phyloP scores from a whole-genome alignment of 306 rosid species.

The Lagenaria siceraria region DNA sequence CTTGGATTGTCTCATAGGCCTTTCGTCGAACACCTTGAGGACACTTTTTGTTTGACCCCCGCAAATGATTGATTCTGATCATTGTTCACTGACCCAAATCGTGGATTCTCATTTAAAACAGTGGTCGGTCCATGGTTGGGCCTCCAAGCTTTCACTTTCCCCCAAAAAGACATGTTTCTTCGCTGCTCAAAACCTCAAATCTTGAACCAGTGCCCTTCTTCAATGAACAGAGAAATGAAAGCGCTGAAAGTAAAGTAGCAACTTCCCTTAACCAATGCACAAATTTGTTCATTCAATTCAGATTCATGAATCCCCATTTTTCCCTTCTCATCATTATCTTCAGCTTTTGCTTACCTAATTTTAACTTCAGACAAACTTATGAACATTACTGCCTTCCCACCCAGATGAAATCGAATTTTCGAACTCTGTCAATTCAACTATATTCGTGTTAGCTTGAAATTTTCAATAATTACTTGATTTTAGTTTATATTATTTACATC shows the following conservation, averaged over 20 bases:
- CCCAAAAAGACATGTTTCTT: slow-evolving; percentile 11
- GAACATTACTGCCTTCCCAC: not conserved
- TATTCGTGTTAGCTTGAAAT: too few species aligned
- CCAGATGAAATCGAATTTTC: too few species aligned
- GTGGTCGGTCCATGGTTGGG: not conserved
- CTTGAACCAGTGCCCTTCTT: not conserved
- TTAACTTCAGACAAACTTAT: not conserved
- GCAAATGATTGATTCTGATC: slow-evolving; percentile 6
- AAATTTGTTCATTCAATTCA: not conserved
- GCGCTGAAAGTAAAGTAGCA: not conserved
- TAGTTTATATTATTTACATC: too few species aligned
- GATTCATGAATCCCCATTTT: not conserved
- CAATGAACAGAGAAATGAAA: not conserved
- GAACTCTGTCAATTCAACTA: too few species aligned
- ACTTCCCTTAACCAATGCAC: not conserved
- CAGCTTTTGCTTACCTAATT: not conserved
- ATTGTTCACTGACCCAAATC: slow-evolving; percentile 7
- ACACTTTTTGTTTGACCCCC: not conserved
- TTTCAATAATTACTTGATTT: too few species aligned
- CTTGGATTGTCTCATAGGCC: not conserved
- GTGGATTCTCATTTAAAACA: slow-evolving; percentile 1
- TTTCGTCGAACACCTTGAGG: not conserved
- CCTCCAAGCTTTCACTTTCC: not conserved
- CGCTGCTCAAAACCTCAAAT: not conserved
- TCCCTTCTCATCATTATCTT: not conserved